phyloP scores from a whole-genome alignment of 1,139 yeast species.

The Diutina neorugosa region DNA sequence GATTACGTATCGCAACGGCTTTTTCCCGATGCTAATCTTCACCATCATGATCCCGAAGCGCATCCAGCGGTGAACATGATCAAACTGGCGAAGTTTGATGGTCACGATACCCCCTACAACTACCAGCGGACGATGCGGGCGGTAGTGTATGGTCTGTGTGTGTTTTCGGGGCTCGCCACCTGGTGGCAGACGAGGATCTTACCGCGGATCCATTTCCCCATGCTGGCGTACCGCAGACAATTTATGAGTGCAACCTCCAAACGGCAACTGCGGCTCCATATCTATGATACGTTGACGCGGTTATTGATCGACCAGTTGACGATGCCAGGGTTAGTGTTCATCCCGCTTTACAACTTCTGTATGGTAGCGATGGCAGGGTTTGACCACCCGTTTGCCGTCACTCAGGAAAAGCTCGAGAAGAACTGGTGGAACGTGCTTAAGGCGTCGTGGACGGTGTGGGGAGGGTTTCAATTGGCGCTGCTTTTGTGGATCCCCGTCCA shows the following conservation, averaged over 20 bases:
- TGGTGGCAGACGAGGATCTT: constrained; percentile 53
- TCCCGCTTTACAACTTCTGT: constrained; percentile 31
- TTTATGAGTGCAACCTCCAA: constrained; percentile 7
- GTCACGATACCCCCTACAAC: constrained; percentile 19
- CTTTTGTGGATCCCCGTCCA: constrained; percentile 30
- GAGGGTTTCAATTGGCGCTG: constrained; percentile 27
- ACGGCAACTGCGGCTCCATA: constrained; percentile 8
- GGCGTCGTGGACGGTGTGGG: constrained; percentile 36
- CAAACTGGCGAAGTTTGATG: neutral
- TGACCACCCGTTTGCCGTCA: constrained; percentile 23
- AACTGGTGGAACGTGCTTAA: constrained; percentile 34
- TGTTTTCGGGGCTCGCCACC: constrained; percentile 69
- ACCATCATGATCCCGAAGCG: constrained; percentile 7
- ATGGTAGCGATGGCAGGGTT: constrained; percentile 28
- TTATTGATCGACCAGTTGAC: constrained; percentile 26
- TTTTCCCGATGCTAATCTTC: constrained; percentile 25
- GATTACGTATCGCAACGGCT: constrained; percentile 59
- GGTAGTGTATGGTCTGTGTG: constrained; percentile 56
- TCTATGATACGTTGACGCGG: constrained; percentile 26
- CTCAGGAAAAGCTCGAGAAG: constrained; percentile 20
- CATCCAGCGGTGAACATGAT: constrained; percentile 6
- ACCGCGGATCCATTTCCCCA: constrained; percentile 36
- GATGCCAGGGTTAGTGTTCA: constrained; percentile 25
- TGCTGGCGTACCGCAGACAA: constrained; percentile 10
- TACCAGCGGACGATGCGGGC: constrained; percentile 49